Evolutionary conservation across 2,329 filamentous ascomycete species (phyloP), one percentile per base, ranked within the genome.

Genomic region (Colletotrichum cordylinicola): DNA sequence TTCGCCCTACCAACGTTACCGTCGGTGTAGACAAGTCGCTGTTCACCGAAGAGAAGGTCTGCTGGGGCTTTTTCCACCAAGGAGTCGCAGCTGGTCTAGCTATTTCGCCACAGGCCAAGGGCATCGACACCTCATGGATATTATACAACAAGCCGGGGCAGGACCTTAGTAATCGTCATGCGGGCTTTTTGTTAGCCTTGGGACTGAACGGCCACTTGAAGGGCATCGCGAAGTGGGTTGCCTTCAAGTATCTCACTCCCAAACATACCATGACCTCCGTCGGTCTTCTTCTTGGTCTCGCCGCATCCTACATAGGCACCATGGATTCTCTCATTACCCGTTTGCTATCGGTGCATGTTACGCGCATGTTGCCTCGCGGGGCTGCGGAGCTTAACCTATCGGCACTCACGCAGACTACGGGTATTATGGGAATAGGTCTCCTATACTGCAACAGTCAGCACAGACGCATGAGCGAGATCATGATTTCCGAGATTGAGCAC

Each of bases 231-330:
- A 98, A 98, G 86, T 99, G 97, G 96, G 94, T 99, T 58, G 96
- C 96, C 10, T 99, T 98, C 90, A 98, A 98, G 82, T 99, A 99
- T 80, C 88, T 99, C n/a, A 99, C 97, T 0, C 96, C 97, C 2
- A 99, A 99, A 82, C 98, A 99, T 84, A 98, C 96, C 31, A 99
- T 99, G 97, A 98, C 97, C 29, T 98, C 97, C 1, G 96, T 99
- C 70, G 97, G 97, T 12, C 88, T 99, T n/a, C 89, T 99, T 4
- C 89, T 99, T 1, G 97, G 97, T 1, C 88, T 99, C 21, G 96
- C 97, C 10, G 97, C 95, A 31, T 98, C 97, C 2, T 98, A 98
- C 82, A 90, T 98, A 79, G 97, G 98, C 2, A 98, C 96, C 4
- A 98, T 98, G 96, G 97, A 99, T 83, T 97, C 95, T 3, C 89